Evolutionary conservation across 169 alveolate species (phyloP).

Genomic region (Theileria annulata): DNA sequence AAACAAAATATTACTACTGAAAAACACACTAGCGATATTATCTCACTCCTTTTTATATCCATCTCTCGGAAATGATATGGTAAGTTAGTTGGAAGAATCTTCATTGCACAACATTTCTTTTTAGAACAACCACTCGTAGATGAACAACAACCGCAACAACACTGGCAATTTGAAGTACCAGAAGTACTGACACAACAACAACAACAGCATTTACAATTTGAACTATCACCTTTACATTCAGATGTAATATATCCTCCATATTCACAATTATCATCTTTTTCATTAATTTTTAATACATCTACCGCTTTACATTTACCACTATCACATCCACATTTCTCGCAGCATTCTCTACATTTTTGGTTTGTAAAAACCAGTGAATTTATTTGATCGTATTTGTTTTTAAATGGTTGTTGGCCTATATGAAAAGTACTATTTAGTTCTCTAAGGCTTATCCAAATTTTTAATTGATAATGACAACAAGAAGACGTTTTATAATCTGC

Average conservation of each 20-base stretch:
- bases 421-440: constrained; percentile 23
- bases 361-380: constrained; percentile 23
- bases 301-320: not conserved
- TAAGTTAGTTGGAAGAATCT: constrained; percentile 46
- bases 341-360: not conserved
- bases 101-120: constrained; percentile 42
- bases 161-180: not conserved
- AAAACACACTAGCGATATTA: constrained; percentile 25
- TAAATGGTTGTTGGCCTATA: constrained; percentile 41
- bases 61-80: constrained; percentile 47
- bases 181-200: not conserved
- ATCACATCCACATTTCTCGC: not conserved
- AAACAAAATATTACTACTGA: constrained; percentile 23
- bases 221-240: not conserved
- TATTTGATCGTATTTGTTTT: constrained; percentile 33
- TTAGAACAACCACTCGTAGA: not conserved
- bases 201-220: not conserved
- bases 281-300: not conserved
- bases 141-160: not conserved
- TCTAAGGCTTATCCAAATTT: constrained; percentile 25
- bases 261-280: not conserved
- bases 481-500: constrained; percentile 13
- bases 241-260: not conserved
- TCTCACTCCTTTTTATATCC: constrained; percentile 32
- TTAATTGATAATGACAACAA: constrained; percentile 55